phyloP scores from a whole-genome alignment of 768 basidiomycete species.

The Calocybe gangraenosa region DNA sequence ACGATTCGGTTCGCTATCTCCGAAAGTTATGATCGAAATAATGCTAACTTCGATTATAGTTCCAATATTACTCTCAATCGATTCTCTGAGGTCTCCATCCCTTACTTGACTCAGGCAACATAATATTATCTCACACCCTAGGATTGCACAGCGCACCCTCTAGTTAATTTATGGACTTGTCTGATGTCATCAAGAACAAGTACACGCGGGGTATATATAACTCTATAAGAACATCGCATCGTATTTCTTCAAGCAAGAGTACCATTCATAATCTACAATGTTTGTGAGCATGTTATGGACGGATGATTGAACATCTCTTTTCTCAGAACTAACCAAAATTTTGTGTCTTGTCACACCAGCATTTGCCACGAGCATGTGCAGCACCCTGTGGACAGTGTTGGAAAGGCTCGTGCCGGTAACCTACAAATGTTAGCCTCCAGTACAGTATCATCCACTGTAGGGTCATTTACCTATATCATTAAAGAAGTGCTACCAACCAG shows the following conservation, averaged over 20 bases:
- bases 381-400: slow-evolving; percentile 85
- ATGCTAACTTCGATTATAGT: slow-evolving; percentile 42
- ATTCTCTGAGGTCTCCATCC: slow-evolving; percentile 43
- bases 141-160: background rate
- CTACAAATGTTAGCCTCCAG: slow-evolving; percentile 3
- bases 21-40: background rate
- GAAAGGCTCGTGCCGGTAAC: slow-evolving; percentile 91
- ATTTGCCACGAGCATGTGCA: slow-evolving; percentile 73
- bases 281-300: background rate
- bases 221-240: slow-evolving; percentile 49
- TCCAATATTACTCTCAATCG: slow-evolving; percentile 92
- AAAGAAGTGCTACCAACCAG: slow-evolving; percentile 68
- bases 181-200: too few species aligned
- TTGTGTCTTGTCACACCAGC: slow-evolving; percentile 75
- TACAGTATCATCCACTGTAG: background rate
- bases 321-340: slow-evolving; percentile 70
- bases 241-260: slow-evolving; percentile 82
- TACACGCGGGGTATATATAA: background rate
- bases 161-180: too few species aligned
- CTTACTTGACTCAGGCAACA: background rate
- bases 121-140: background rate
- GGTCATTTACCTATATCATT: slow-evolving; percentile 65
- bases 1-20: slow-evolving; percentile 73
- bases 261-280: slow-evolving; percentile 73
- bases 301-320: background rate